phyloP scores from a whole-genome alignment of 2,329 filamentous ascomycete species.

The Fusarium hainanense region DNA sequence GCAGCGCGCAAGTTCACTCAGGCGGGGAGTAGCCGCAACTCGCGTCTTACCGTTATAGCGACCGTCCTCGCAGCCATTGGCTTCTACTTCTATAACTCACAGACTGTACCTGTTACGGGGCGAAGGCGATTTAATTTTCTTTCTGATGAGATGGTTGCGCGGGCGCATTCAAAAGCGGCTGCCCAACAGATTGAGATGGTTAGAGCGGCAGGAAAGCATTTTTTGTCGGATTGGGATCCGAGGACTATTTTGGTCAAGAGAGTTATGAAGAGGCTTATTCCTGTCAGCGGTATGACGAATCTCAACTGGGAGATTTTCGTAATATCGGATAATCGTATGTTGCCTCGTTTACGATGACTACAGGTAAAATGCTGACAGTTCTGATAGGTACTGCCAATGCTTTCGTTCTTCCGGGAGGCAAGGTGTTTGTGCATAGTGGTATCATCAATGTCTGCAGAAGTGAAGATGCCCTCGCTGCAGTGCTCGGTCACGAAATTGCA shows the following conservation, averaged over 20 bases:
- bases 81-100: conserved; percentile 76
- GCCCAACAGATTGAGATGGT: conserved; percentile 63
- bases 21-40: conserved; percentile 47
- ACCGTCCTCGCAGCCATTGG: conserved; percentile 57
- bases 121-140: conserved; percentile 76
- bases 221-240: conserved; percentile 70
- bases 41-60: conserved; percentile 53
- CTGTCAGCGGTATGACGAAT: conserved; percentile 69
- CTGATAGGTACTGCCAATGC: conserved; percentile 70
- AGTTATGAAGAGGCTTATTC: conserved; percentile 74
- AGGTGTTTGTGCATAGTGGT: conserved; percentile 83
- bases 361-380: conserved; percentile 1
- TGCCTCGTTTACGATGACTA: not conserved
- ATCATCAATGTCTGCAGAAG: conserved; percentile 74
- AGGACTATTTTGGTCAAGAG: conserved; percentile 67
- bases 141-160: conserved; percentile 67
- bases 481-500: conserved; percentile 83
- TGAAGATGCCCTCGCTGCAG: conserved; percentile 77
- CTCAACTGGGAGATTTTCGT: conserved; percentile 78
- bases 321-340: conserved; percentile 70
- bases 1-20: conserved; percentile 43
- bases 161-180: conserved; percentile 47
- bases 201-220: conserved; percentile 61
- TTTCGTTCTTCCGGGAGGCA: conserved; percentile 81
- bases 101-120: conserved; percentile 78